Evolutionary conservation across 345 rosid species (phyloP).

Genomic region (Erodium maritimum): DNA sequence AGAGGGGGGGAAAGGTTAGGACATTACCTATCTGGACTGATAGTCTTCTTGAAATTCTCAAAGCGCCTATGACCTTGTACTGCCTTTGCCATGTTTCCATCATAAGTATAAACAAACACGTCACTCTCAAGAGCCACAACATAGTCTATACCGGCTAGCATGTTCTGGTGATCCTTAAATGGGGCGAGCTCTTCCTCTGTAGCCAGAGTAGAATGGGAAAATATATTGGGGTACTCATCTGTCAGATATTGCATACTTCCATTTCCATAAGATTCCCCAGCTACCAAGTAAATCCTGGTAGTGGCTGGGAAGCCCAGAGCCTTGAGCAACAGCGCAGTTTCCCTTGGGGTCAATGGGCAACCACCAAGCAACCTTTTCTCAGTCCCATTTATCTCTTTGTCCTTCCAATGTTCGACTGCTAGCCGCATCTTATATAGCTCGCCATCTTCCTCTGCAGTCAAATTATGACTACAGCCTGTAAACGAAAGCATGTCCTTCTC

Average conservation of each 20-base stretch:
- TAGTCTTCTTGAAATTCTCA: slow-evolving; percentile 76
- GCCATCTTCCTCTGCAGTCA: slow-evolving; percentile 72
- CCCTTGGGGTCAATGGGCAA: slow-evolving; percentile 92
- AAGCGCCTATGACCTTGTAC: slow-evolving; percentile 90
- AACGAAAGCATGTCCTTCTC: slow-evolving; percentile 99
- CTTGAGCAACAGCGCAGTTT: slow-evolving; percentile 75
- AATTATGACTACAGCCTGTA: slow-evolving; percentile 87
- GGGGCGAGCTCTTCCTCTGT: slow-evolving; percentile 62
- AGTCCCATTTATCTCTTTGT: slow-evolving; percentile 83
- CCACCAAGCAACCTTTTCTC: slow-evolving; percentile 84
- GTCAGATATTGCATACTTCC: slow-evolving; percentile 71
- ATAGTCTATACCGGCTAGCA: slow-evolving; percentile 91
- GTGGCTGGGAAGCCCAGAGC: slow-evolving; percentile 62
- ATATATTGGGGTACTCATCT: slow-evolving; percentile 60
- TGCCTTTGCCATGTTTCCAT: slow-evolving; percentile 98
- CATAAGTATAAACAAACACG: slow-evolving; percentile 74
- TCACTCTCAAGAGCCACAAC: slow-evolving; percentile 82
- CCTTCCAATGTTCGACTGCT: slow-evolving; percentile 87
- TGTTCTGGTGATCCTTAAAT: slow-evolving; percentile 74
- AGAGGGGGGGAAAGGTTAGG: not conserved
- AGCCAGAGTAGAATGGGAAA: slow-evolving; percentile 78
- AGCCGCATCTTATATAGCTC: slow-evolving; percentile 69
- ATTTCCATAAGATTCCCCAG: slow-evolving; percentile 87
- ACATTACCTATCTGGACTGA: slow-evolving; percentile 74
- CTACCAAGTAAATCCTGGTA: slow-evolving; percentile 84